Conservation (phyloP, 2,329 filamentous ascomycete species). For the Penicillium sp. region DNA sequence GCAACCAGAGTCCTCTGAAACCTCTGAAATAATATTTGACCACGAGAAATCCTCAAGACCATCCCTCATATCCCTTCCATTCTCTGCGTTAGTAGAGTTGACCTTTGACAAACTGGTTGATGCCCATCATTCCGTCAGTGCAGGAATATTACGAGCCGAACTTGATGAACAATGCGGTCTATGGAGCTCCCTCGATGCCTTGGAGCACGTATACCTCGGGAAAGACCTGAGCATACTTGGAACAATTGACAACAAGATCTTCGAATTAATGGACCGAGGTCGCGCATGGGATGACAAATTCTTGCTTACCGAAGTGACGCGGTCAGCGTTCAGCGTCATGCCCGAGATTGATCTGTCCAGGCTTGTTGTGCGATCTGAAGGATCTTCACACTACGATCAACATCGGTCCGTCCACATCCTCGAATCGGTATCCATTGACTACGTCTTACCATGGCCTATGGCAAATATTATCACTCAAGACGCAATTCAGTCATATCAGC, state of each 20-base stretch:
- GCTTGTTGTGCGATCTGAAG: constrained; percentile 57
- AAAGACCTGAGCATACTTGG: constrained; percentile 69
- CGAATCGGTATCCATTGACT: constrained; percentile 63
- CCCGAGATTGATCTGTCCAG: constrained; percentile 59
- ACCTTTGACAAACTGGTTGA: constrained; percentile 76
- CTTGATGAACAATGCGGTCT: constrained; percentile 71
- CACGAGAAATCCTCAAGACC: constrained; percentile 41
- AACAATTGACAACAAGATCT: constrained; percentile 66
- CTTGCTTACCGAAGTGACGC: constrained; percentile 72
- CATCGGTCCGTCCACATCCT: constrained; percentile 63
- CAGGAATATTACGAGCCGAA: constrained; percentile 62
- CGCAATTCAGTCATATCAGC: constrained; percentile 66
- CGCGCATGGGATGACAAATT: constrained; percentile 77
- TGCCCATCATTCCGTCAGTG: constrained; percentile 69
- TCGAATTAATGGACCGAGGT: constrained; percentile 68
- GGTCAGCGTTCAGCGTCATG: constrained; percentile 64
- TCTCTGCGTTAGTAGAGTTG: constrained; percentile 67
- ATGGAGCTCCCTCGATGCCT: constrained; percentile 60
- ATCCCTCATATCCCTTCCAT: constrained; percentile 35
- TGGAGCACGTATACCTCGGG: constrained; percentile 75
- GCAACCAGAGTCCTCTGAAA: constrained; percentile 35
- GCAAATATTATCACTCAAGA: constrained; percentile 70
- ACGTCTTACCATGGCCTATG: constrained; percentile 64
- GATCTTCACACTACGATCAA: constrained; percentile 45
- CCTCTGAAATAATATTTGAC: constrained; percentile 31